A percentile compares a stretch with the other conserved stretches of the same genome.
Conservation (phyloP, 2,329 filamentous ascomycete genomes). For the Huntiella moniliformis region DNA sequence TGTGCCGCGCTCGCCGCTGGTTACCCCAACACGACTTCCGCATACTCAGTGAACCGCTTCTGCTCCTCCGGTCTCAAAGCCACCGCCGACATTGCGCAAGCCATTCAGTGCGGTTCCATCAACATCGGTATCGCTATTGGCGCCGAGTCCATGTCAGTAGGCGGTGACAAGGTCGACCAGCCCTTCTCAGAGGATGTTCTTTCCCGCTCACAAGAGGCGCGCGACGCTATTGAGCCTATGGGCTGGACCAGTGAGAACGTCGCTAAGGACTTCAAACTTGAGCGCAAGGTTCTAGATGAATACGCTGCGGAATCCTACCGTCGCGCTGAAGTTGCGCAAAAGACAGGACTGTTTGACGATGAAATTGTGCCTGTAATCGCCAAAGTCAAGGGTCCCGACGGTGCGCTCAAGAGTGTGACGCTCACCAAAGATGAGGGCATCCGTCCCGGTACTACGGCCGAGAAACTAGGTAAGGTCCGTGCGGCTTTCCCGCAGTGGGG, state of each 20-base stretch:
- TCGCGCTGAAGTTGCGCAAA: conserved; percentile 76
- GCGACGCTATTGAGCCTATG: conserved; percentile 88
- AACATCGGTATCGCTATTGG: conserved; percentile 75
- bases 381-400: conserved; percentile 66
- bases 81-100: conserved; percentile 81
- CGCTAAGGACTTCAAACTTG: conserved; percentile 70
- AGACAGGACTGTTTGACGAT: conserved; percentile 76
- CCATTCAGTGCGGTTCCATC: conserved; percentile 64
- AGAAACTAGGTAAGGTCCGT: conserved; percentile 66
- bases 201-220: conserved; percentile 51
- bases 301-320: conserved; percentile 78
- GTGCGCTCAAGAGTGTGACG: conserved; percentile 57
- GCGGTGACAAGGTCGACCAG: conserved; percentile 35
- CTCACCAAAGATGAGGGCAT: conserved; percentile 80
- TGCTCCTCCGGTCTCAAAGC: conserved; percentile 94
- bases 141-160: conserved; percentile 69
- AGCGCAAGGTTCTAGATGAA: conserved; percentile 61
- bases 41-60: conserved; percentile 80
- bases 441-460: conserved; percentile 72
- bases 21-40: conserved; percentile 75
- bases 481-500: conserved; percentile 84
- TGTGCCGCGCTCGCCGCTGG: conserved; percentile 70
- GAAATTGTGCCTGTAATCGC: conserved; percentile 83
- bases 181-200: conserved; percentile 40
- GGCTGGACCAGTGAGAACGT: conserved; percentile 97